Percentiles rank a stretch among this genome's conserved stretches.
phyloP scores from a whole-genome alignment of 192 early-diverging fungal species.

The Umbelopsis sp. region DNA sequence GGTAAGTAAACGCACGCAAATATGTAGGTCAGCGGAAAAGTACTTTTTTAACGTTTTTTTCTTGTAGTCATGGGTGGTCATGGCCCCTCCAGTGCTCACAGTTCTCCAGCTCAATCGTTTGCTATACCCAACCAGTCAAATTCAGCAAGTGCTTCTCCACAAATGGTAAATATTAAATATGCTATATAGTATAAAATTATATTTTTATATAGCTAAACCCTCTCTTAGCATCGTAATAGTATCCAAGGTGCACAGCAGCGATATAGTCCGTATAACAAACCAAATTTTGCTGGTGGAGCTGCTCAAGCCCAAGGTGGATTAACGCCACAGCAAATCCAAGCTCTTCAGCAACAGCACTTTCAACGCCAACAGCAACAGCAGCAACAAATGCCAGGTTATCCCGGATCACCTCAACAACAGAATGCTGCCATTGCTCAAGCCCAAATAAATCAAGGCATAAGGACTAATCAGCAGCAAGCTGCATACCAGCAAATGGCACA shows the following conservation, averaged over 20 bases:
- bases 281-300: not conserved
- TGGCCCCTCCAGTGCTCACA: not conserved
- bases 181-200: not conserved
- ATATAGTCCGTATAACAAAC: not conserved
- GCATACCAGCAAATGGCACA: constrained; percentile 27
- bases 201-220: constrained; percentile 12
- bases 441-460: constrained; percentile 17
- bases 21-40: not conserved
- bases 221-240: constrained; percentile 22
- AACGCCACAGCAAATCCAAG: constrained; percentile 36
- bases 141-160: constrained; percentile 10
- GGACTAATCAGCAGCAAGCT: constrained; percentile 8
- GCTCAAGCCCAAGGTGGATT: constrained; percentile 13
- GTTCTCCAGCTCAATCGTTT: constrained; percentile 1
- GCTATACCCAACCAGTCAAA: constrained; percentile 5
- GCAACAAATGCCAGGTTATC: constrained; percentile 18
- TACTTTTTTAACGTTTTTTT: not conserved
- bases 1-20: constrained; percentile 3
- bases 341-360: constrained; percentile 29
- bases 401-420: constrained; percentile 19
- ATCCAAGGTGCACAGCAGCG: constrained; percentile 2
- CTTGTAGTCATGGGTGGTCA: constrained; percentile 22
- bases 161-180: constrained; percentile 12
- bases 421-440: not conserved
- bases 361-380: constrained; percentile 39